Evolutionary conservation across 2,329 filamentous ascomycete species (phyloP).

Genomic region (Reticulascus tulasneorum): DNA sequence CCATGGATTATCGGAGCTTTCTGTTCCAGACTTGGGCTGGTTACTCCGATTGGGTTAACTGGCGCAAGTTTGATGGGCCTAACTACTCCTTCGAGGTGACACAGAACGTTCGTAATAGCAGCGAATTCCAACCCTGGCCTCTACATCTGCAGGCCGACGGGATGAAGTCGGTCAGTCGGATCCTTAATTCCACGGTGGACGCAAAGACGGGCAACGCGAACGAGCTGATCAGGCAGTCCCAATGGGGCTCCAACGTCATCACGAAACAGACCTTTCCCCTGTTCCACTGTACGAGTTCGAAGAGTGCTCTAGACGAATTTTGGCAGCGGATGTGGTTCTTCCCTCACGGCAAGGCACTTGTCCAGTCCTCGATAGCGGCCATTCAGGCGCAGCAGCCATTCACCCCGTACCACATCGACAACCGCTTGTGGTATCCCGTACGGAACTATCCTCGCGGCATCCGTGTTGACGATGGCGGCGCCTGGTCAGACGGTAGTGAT

Average conservation of each 20-base stretch:
- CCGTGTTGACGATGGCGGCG: constrained; percentile 10
- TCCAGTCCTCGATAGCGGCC: constrained; percentile 22
- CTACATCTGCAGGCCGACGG: constrained; percentile 29
- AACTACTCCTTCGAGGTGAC: constrained; percentile 18
- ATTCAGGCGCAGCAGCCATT: constrained; percentile 19
- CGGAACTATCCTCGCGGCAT: constrained; percentile 9
- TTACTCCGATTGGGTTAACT: constrained; percentile 29
- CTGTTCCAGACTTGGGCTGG: constrained; percentile 35
- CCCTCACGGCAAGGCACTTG: constrained; percentile 25
- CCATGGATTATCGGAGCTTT: constrained; percentile 35
- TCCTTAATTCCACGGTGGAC: constrained; percentile 25
- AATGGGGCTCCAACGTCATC: constrained; percentile 32
- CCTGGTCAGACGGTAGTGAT: constrained; percentile 14
- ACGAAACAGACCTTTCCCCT: constrained; percentile 31
- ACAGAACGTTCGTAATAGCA: constrained; percentile 16
- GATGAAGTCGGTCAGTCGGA: constrained; percentile 20
- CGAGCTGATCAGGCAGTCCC: constrained; percentile 26
- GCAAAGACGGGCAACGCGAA: constrained; percentile 20
- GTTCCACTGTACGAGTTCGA: constrained; percentile 35
- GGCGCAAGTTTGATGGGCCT: constrained; percentile 25
- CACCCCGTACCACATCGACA: constrained; percentile 23
- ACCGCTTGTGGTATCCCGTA: constrained; percentile 23
- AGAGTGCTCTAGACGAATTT: constrained; percentile 25
- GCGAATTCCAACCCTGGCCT: constrained; percentile 22
- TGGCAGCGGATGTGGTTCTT: constrained; percentile 35